Conservation (phyloP, 2,329 filamentous ascomycete genomes). For the Nothophoma quercina region DNA sequence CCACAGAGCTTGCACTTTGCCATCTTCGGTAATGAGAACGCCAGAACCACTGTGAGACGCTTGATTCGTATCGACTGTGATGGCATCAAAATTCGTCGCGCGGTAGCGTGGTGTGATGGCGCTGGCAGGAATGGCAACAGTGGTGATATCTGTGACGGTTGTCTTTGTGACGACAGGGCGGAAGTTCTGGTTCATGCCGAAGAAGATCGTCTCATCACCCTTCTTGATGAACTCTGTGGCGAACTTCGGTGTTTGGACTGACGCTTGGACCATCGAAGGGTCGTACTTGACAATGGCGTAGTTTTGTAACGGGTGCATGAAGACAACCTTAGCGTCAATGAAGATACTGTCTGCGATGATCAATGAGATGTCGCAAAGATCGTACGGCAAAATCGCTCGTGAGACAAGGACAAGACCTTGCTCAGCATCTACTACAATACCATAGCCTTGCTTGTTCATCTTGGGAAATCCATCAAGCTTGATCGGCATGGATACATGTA, state of each 20-base stretch:
- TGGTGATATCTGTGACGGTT: conserved; percentile 95
- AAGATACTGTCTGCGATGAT: conserved; percentile 97
- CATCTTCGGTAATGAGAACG: conserved; percentile 87
- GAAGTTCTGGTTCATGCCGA: conserved; percentile 97
- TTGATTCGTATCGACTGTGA: conserved; percentile 93
- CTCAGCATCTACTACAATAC: conserved; percentile 94
- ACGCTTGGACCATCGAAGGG: conserved; percentile 88
- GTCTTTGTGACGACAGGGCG: conserved; percentile 93
- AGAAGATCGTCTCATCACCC: conserved; percentile 92
- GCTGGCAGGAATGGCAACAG: conserved; percentile 94
- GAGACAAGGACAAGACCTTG: conserved; percentile 96
- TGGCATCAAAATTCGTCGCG: conserved; percentile 94
- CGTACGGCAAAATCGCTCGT: conserved; percentile 91
- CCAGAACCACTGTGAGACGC: conserved; percentile 93
- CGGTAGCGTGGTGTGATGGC: conserved; percentile 90
- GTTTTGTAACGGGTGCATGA: conserved; percentile 95
- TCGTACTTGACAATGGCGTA: conserved; percentile 97
- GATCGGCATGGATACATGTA: conserved; percentile 90
- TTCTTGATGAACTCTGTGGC: conserved; percentile 85
- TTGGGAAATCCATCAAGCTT: conserved; percentile 98
- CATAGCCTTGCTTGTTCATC: conserved; percentile 92
- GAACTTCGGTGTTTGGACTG: conserved; percentile 86
- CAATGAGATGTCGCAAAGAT: conserved; percentile 94
- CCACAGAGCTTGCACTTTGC: conserved; percentile 94
- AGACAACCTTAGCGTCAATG: conserved; percentile 91